Evolutionary conservation across 2,329 filamentous ascomycete species (phyloP).

Genomic region (Davidsoniella eucalypti): DNA sequence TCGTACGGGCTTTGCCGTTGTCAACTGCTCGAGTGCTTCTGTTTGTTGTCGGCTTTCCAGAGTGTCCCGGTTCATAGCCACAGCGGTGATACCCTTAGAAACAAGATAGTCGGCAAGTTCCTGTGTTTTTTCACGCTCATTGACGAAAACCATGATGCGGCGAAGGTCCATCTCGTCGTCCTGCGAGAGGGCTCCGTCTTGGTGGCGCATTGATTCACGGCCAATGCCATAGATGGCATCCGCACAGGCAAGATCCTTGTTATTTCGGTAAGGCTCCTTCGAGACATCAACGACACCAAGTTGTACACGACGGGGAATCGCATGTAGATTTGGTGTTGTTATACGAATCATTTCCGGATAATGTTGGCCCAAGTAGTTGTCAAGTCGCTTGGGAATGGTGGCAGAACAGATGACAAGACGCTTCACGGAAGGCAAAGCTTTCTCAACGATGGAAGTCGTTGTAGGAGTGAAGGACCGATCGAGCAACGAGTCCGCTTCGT

Average conservation of each 20-base stretch:
- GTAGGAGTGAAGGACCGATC: slow-evolving; percentile 81
- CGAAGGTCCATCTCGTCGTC: slow-evolving; percentile 42
- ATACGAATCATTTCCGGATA: slow-evolving; percentile 75
- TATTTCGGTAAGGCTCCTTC: slow-evolving; percentile 82
- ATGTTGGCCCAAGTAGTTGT: slow-evolving; percentile 63
- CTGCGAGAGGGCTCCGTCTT: slow-evolving; percentile 26
- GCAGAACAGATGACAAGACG: slow-evolving; percentile 89
- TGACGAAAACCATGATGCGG: slow-evolving; percentile 88
- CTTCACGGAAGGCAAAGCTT: slow-evolving; percentile 61
- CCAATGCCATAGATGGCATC: slow-evolving; percentile 91
- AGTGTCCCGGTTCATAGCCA: slow-evolving; percentile 73
- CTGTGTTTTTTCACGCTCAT: slow-evolving; percentile 78
- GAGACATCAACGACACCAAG: slow-evolving; percentile 85
- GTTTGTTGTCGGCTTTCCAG: slow-evolving; percentile 53
- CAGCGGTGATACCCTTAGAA: slow-evolving; percentile 75
- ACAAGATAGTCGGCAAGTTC: slow-evolving; percentile 64
- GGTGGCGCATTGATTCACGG: slow-evolving; percentile 48
- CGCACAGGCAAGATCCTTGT: slow-evolving; percentile 83
- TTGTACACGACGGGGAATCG: slow-evolving; percentile 86
- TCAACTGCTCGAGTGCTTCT: slow-evolving; percentile 65
- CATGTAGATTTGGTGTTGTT: slow-evolving; percentile 88
- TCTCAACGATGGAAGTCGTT: slow-evolving; percentile 70
- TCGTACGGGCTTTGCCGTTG: slow-evolving; percentile 27
- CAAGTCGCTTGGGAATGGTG: slow-evolving; percentile 80
- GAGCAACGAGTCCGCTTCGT: slow-evolving; percentile 91